phyloP scores from a whole-genome alignment of 2,329 filamentous ascomycete species.

The Stachybotrys chlorohalonatus region DNA sequence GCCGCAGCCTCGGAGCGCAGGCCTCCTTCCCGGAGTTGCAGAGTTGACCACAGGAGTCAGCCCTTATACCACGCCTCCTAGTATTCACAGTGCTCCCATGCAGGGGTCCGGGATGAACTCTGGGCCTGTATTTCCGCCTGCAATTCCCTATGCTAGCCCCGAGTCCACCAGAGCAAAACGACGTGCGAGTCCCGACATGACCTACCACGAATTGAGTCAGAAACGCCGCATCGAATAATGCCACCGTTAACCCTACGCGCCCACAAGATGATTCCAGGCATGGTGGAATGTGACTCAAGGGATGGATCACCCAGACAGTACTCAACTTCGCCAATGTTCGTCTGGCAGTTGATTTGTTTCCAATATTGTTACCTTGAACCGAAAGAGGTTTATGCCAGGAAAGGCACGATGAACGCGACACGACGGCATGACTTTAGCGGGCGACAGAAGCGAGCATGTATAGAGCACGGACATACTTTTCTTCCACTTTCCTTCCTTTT shows the following conservation, averaged over 20 bases:
- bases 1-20: conserved; percentile 27
- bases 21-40: conserved; percentile 49
- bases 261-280: not conserved
- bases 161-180: conserved; percentile 41
- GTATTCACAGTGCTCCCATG: conserved; percentile 21
- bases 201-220: conserved; percentile 35
- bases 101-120: conserved; percentile 21
- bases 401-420: not conserved
- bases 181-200: conserved; percentile 38
- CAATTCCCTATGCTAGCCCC: conserved; percentile 23
- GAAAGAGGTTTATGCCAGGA: not conserved
- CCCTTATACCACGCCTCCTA: conserved; percentile 45
- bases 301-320: not conserved
- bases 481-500: not conserved
- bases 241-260: not conserved
- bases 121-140: conserved; percentile 23
- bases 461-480: not conserved
- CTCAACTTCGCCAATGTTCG: not conserved
- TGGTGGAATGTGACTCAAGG: not conserved
- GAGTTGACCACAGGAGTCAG: conserved; percentile 57
- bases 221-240: conserved; percentile 24
- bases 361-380: not conserved
- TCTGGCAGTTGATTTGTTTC: not conserved
- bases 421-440: not conserved
- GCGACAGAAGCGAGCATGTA: not conserved